phyloP scores from a whole-genome alignment of 768 basidiomycete species.

The Tricholoma hemisulphureum region DNA sequence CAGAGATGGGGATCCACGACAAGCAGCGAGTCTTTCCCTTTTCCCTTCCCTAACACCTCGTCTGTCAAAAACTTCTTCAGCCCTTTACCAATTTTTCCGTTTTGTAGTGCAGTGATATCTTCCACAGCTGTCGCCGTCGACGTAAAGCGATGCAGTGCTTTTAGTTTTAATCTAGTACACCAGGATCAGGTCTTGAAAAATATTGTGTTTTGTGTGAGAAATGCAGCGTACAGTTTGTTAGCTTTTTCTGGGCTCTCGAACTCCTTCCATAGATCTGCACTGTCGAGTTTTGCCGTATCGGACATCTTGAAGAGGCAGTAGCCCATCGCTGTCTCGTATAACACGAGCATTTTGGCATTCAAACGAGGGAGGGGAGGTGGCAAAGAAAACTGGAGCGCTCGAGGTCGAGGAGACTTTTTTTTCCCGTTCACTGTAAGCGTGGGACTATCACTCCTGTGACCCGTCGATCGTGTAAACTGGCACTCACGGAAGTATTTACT shows the following conservation, averaged over 20 bases:
- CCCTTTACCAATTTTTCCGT: slow-evolving; percentile 89
- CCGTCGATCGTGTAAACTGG: too few relatives aligned
- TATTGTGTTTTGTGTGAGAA: neutral
- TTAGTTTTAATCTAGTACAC: slow-evolving; percentile 75
- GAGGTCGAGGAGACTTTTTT: neutral
- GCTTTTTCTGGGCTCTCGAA: slow-evolving; percentile 92
- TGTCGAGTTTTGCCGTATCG: slow-evolving; percentile 83
- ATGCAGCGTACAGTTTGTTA: slow-evolving; percentile 75
- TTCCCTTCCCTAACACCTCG: slow-evolving; percentile 84
- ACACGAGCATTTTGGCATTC: slow-evolving; percentile 76
- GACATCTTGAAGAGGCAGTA: slow-evolving; percentile 98
- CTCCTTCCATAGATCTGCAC: slow-evolving; percentile 85
- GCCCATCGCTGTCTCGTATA: slow-evolving; percentile 95
- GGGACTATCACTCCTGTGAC: neutral
- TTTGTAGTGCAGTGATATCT: slow-evolving; percentile 90
- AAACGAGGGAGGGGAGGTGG: neutral
- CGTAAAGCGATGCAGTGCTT: slow-evolving; percentile 93
- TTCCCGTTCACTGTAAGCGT: neutral
- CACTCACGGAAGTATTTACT: too few relatives aligned
- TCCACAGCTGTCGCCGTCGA: slow-evolving; percentile 97
- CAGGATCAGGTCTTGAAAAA: slow-evolving; percentile 13
- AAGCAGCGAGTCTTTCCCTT: slow-evolving; percentile 79
- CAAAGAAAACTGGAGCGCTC: neutral
- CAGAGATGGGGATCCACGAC: slow-evolving; percentile 92
- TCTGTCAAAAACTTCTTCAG: slow-evolving; percentile 92